phyloP scores from a whole-genome alignment of 2,329 filamentous ascomycete species.

The Harringtonia aguacate region DNA sequence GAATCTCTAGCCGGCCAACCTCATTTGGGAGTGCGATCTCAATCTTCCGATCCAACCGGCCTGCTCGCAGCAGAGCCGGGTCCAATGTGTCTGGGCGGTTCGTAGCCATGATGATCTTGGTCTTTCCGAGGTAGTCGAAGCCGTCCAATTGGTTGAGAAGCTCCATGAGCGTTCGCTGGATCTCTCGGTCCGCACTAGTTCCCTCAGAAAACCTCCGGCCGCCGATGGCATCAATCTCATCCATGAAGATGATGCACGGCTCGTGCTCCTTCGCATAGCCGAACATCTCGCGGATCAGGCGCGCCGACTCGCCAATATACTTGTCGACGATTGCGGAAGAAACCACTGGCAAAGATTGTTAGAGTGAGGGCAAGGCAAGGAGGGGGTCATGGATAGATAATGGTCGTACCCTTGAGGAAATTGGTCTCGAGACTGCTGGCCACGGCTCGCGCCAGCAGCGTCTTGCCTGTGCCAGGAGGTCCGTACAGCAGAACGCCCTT shows the following conservation, averaged over 20 bases:
- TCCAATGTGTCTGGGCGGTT: slow-evolving; percentile 96
- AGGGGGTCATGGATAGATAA: background rate
- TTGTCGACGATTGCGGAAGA: slow-evolving; percentile 99
- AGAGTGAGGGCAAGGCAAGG: slow-evolving; percentile 6
- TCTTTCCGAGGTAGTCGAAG: slow-evolving; percentile 98
- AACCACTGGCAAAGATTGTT: slow-evolving; percentile 52
- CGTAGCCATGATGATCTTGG: slow-evolving; percentile 99
- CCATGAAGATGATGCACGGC: slow-evolving; percentile 99
- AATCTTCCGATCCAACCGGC: slow-evolving; percentile 92
- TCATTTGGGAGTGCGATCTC: slow-evolving; percentile 97
- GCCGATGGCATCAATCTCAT: slow-evolving; percentile 98
- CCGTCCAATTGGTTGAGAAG: slow-evolving; percentile 96
- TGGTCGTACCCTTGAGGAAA: slow-evolving; percentile 72
- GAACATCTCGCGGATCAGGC: slow-evolving; percentile 98
- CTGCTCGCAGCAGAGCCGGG: slow-evolving; percentile 82
- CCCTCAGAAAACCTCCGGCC: slow-evolving; percentile 94
- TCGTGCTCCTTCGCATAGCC: slow-evolving; percentile 99
- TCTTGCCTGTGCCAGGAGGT: slow-evolving; percentile 95
- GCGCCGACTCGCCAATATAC: slow-evolving; percentile 96
- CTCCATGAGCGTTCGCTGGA: slow-evolving; percentile 97
- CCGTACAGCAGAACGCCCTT: slow-evolving; percentile 96
- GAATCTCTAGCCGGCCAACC: slow-evolving; percentile 87
- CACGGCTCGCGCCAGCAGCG: slow-evolving; percentile 83
- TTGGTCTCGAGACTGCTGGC: slow-evolving; percentile 96
- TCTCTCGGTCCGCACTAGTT: slow-evolving; percentile 94